These are phyloP conservation scores for Apiospora hydei DNA, from an alignment of 2,329 filamentous ascomycete genomes.

Conservation along the genomic window DNA sequence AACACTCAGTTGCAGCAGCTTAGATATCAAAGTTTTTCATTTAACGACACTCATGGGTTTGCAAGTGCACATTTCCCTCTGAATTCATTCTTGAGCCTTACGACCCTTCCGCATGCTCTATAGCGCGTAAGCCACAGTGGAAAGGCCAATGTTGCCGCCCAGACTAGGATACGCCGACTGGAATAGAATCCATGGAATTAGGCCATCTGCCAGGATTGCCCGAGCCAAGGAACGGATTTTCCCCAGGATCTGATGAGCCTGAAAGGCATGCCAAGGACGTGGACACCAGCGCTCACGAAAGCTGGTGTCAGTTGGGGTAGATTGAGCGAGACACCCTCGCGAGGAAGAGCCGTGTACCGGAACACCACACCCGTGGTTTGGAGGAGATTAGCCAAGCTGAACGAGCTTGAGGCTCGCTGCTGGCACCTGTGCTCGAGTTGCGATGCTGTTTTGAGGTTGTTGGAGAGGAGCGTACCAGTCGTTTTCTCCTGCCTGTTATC, in stretches of 20 bases:
- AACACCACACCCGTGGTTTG: not conserved
- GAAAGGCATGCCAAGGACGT: constrained; percentile 33
- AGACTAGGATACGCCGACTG: not conserved
- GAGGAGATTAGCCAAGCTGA: not conserved
- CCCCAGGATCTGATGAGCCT: constrained; percentile 22
- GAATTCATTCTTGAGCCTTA: not conserved
- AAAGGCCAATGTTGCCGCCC: constrained; percentile 4
- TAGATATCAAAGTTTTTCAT: not conserved
- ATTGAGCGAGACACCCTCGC: not conserved
- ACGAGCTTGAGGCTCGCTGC: not conserved
- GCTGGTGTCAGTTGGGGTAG: constrained; percentile 7
- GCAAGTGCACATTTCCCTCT: constrained; percentile 22
- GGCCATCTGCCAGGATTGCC: constrained; percentile 1
- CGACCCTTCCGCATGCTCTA: not conserved
- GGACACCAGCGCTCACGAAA: not conserved
- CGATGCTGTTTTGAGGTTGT: not conserved
- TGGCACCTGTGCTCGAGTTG: not conserved
- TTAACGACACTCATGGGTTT: not conserved
- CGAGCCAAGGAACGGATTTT: constrained; percentile 1
- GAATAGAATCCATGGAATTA: constrained; percentile 11
- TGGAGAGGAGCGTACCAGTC: constrained; percentile 4
- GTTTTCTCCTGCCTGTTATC: constrained; percentile 24
- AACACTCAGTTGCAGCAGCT: not conserved
- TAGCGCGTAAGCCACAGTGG: constrained; percentile 10
- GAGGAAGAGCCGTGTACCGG: not conserved